A percentile compares a stretch with the other conserved stretches of the same genome.
Conservation (phyloP, 148 eudicot genomes). For the Suaeda aralocaspica region DNA sequence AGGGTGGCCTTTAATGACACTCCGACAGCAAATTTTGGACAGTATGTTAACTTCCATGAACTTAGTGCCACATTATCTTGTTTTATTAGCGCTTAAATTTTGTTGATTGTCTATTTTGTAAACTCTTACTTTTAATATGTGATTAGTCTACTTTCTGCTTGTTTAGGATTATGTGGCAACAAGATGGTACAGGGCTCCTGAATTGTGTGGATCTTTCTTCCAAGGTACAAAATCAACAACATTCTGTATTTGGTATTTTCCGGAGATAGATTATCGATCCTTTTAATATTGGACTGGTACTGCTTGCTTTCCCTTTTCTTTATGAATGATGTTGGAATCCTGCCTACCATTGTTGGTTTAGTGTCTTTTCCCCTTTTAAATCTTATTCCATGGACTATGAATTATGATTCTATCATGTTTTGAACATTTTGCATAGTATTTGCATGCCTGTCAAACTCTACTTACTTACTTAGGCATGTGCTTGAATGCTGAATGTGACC, state of each 20-base stretch:
- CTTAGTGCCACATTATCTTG: neutral
- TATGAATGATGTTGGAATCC: no score
- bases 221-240: constrained; percentile 44
- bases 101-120: neutral
- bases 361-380: neutral
- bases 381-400: neutral
- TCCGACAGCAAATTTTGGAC: constrained; percentile 97
- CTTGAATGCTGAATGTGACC: neutral
- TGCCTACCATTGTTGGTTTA: neutral
- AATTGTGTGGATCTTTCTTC: constrained; percentile 97
- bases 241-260: neutral
- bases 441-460: neutral
- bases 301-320: neutral
- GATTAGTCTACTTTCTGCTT: constrained; percentile 1
- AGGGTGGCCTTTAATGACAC: constrained; percentile 94
- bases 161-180: constrained; percentile 96
- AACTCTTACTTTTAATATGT: neutral
- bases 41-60: constrained; percentile 39
- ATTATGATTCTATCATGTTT: no score
- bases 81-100: neutral
- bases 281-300: neutral
- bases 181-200: constrained; percentile 99
- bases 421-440: neutral
- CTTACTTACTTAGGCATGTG: neutral
- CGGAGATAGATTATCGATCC: no score